Conservation (phyloP, 805 yeast genomes). For the Metschnikowia cerradonensis region DNA sequence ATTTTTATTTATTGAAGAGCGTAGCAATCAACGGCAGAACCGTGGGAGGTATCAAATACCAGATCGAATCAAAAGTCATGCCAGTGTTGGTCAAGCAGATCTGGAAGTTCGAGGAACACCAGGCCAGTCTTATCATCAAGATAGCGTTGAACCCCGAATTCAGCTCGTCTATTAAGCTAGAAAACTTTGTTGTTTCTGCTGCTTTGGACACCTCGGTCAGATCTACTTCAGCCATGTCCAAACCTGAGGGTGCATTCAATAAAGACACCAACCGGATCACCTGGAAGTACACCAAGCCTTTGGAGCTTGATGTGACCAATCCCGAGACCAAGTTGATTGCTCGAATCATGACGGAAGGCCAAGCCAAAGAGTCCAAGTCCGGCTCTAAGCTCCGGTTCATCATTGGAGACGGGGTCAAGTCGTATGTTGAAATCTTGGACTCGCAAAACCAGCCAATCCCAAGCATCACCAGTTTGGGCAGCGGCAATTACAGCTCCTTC, state of each 20-base stretch:
- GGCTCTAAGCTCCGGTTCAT: constrained; percentile 70
- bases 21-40: constrained; percentile 56
- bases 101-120: constrained; percentile 85
- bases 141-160: constrained; percentile 53
- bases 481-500: constrained; percentile 45
- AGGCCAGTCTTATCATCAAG: constrained; percentile 79
- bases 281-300: constrained; percentile 60
- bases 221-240: constrained; percentile 72
- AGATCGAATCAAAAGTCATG: constrained; percentile 43
- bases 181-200: constrained; percentile 60
- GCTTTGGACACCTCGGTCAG: constrained; percentile 56
- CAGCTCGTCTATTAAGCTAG: constrained; percentile 40
- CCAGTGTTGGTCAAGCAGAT: constrained; percentile 76
- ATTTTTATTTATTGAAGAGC: constrained; percentile 43
- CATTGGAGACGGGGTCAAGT: constrained; percentile 43
- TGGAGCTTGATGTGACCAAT: constrained; percentile 39
- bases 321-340: constrained; percentile 65
- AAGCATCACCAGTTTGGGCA: constrained; percentile 43
- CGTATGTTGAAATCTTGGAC: constrained; percentile 37
- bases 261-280: constrained; percentile 81
- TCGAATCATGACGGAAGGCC: constrained; percentile 73
- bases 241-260: constrained; percentile 89
- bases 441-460: constrained; percentile 37
- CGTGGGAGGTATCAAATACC: constrained; percentile 77
- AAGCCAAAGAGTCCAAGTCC: constrained; percentile 64